Base-by-base conservation (phyloP, 495 filamentous ascomycete species). In the Aspergillus campestris region DNA sequence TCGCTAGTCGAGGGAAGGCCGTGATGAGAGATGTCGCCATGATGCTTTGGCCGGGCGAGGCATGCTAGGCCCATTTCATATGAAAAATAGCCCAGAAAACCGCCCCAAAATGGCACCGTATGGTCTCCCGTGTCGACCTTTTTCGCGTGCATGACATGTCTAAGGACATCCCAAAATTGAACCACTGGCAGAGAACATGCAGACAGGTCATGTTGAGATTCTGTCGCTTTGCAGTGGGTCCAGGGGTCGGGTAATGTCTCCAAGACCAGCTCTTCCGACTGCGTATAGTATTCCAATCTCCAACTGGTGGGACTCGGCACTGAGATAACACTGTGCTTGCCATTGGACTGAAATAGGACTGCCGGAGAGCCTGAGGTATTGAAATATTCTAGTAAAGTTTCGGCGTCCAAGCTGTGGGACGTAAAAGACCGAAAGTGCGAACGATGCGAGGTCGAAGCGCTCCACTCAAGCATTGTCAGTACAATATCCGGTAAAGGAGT, bases 11-110 rank as follows among this genome's bases (percentile, higher is more conserved):
- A n/a, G 31, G 33, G 15, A 15, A 11, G 9, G 24, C 33, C 34
- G 15, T 41, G 30, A 27, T 37, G 18, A 24, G 18, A n/a, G 31
- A 35, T 34, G 2, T 45, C 48, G 38, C 7, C 43, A 11, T 38
- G 54, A 48, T 37, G 45, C 48, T 53, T 61, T 32, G 51, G 57
- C 42, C 66, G 67, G 43, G 65, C 52, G 40, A 73, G 62, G 38
- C 68, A 64, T 7, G 68, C 60, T 0, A 96, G 69, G 0, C 89
- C 87, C 39, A 89, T 74, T 58, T 98, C 91, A 50, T 96, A 96
- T 1, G 86, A 87, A 37, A 89, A 83, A 56, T 84, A 95, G 0
- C 92, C 92, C 62, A 96, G 77, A 39, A 96, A 81, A 0, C 91
- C 91, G 35, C 90, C 91, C 69, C 88, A 82, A 56, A 98, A 98